Conservation (phyloP, 441 rosid genomes). For the Arabidopsis hybrid region DNA sequence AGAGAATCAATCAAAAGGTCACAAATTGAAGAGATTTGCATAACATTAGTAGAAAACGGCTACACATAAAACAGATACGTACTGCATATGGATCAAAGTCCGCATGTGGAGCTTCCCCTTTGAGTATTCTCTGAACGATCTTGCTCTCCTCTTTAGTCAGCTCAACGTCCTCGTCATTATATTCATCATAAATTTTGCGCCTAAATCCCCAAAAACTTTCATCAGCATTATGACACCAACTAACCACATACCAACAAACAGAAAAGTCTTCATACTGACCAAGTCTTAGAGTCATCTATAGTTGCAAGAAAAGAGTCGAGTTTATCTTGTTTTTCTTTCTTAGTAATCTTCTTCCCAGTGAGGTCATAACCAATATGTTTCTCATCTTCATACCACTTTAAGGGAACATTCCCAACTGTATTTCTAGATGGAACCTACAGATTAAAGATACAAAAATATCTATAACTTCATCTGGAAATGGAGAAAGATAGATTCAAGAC, state of each 20-base stretch:
- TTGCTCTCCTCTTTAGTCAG: constrained; percentile 72
- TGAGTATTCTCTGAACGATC: constrained; percentile 63
- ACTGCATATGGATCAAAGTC: constrained; percentile 90
- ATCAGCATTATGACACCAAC: constrained; percentile 9
- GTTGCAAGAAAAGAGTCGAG: constrained; percentile 82
- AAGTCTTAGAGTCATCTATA: constrained; percentile 80
- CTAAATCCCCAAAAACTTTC: constrained; percentile 45
- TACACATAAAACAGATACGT: constrained; percentile 41
- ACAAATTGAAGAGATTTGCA: background rate
- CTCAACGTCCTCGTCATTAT: constrained; percentile 87
- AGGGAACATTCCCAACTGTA: constrained; percentile 91
- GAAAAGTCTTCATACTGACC: constrained; percentile 55
- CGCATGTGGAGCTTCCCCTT: constrained; percentile 92
- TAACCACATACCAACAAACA: background rate
- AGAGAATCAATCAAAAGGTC: constrained; percentile 30
- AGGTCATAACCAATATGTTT: constrained; percentile 62
- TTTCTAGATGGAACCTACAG: constrained; percentile 81
- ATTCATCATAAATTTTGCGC: constrained; percentile 88
- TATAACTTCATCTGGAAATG: background rate
- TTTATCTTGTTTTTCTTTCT: constrained; percentile 84
- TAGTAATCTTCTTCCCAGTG: constrained; percentile 83
- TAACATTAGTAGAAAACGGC: background rate
- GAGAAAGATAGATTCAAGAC: background rate
- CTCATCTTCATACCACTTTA: constrained; percentile 46
- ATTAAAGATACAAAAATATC: background rate